phyloP scores from a whole-genome alignment of 2,329 filamentous ascomycete species.

The Fusarium fracticaudum region DNA sequence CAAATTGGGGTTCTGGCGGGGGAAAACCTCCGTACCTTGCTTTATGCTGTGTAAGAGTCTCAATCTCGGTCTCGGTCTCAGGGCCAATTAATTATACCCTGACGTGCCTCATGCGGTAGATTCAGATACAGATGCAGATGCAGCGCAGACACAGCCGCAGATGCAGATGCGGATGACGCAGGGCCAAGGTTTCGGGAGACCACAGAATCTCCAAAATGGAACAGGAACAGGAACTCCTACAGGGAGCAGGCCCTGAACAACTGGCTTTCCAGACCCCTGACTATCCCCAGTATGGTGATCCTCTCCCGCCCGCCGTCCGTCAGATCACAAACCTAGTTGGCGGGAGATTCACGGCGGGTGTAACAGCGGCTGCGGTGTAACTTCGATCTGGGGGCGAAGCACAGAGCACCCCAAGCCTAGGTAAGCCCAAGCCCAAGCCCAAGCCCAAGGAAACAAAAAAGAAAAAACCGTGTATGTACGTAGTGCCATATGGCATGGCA shows the following conservation, averaged over 20 bases:
- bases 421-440: too few relatives aligned
- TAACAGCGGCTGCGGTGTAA: conserved; percentile 34
- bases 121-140: neutral
- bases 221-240: neutral
- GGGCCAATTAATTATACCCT: neutral
- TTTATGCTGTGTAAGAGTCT: neutral
- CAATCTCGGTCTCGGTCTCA: neutral
- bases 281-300: conserved; percentile 19
- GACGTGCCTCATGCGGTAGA: neutral
- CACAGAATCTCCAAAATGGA: neutral
- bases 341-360: conserved; percentile 32
- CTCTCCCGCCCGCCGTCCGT: neutral
- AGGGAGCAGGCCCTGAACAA: neutral
- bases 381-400: conserved; percentile 20
- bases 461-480: neutral
- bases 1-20: neutral
- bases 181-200: neutral
- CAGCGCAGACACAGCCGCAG: neutral
- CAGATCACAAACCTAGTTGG: neutral
- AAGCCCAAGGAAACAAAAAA: neutral
- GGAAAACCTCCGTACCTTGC: neutral
- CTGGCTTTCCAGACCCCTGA: conserved; percentile 11
- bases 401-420: neutral
- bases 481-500: neutral
- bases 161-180: conserved; percentile 8